Base-by-base conservation (phyloP, 169 alveolate species). In the Cryptosporidium sp. region DNA sequence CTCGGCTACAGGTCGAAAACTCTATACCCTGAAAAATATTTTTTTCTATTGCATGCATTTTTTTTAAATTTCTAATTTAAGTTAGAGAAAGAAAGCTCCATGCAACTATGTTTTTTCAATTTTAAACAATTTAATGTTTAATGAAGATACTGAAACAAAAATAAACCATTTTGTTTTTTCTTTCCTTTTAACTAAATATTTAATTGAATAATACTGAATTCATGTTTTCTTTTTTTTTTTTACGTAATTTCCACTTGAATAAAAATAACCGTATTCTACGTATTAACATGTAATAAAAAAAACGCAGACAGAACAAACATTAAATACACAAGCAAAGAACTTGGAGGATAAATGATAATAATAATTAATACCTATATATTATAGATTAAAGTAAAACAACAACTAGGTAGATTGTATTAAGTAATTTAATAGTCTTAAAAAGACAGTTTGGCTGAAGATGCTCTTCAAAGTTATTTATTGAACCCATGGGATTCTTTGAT, bases 361-460 rank as follows among this genome's bases (percentile, higher is more conserved):
- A 70, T 41, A 70, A 70, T 70, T 70, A 70, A 48, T 70, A 70
- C 84, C 84, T 70, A 70, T 70, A 70, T 70, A 70, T 70, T 70
- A 70, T 70, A 70, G 62, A 70, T 48, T 48, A 70, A 69, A 55
- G 37, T 21, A 55, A 55, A n/a, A 55, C 67, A 10, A 55, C 67
- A 52, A 52, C 35, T 55, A 55, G 67, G 67, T 8, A 55, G 67
- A n/a, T 26, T 55, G 31, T 26, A 48, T 0, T 23, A n/a, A 23
- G 39, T 55, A 55, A 8, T 55, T 55, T 55, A 55, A 23, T 55
- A 26, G 67, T 55, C 37, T 55, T 55, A 26, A 55, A 55, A 55
- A 55, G 67, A 23, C 23, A 7, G 23, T 9, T 26, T 35, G 39
- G 67, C 21, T 23, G 35, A 55, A 23, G 35, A 26, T 55, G 67